Conservation (phyloP, 352 stramenopile genomes). For the Aphanomyces astaci region DNA sequence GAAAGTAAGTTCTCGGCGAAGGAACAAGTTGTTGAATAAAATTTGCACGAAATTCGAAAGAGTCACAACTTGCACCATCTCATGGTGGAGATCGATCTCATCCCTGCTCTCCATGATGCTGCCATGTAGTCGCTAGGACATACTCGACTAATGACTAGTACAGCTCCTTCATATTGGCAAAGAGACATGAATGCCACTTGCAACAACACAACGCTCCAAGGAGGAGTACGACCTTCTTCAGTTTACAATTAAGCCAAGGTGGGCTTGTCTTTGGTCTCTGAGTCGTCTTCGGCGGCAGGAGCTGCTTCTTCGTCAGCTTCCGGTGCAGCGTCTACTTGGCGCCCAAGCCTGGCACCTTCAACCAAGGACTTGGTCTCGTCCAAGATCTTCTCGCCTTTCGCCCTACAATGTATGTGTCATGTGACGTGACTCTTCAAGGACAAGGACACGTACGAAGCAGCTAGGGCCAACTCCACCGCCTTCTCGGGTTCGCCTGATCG, state of each 20-base stretch:
- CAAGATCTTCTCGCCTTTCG: background rate
- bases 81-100: no score
- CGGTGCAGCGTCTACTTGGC: background rate
- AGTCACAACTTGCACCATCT: no score
- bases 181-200: no score
- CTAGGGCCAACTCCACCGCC: background rate
- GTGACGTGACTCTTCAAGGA: background rate
- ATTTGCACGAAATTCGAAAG: background rate
- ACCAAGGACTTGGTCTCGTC: background rate
- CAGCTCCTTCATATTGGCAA: no score
- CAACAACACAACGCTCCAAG: no score
- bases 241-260: background rate
- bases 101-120: no score
- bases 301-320: background rate
- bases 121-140: no score
- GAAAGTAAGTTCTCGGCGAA: background rate
- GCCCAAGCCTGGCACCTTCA: background rate
- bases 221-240: no score
- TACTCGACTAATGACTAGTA: no score
- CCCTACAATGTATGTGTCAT: background rate
- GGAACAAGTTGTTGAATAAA: background rate
- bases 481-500: constrained; percentile 3
- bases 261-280: constrained; percentile 4
- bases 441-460: constrained; percentile 9
- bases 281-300: background rate